phyloP scores from a whole-genome alignment of 2,329 filamentous ascomycete species.

The Fusarium sp. region DNA sequence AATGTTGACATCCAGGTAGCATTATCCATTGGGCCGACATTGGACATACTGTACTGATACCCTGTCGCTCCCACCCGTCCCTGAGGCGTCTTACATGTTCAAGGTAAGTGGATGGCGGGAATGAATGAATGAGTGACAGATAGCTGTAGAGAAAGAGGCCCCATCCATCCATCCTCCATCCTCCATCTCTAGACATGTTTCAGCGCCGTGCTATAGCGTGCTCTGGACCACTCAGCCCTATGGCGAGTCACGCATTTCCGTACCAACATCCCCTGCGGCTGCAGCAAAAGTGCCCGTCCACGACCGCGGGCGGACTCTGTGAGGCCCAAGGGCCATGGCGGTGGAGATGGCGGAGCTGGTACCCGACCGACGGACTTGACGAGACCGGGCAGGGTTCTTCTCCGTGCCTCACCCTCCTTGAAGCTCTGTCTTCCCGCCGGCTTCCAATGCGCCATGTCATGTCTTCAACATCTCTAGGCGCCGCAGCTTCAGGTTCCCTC shows the following conservation, averaged over 20 bases:
- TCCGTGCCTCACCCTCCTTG: neutral
- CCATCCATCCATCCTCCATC: neutral
- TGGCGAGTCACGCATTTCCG: conserved; percentile 2
- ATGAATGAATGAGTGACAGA: neutral
- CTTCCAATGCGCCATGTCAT: neutral
- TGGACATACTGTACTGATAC: neutral
- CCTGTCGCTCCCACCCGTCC: neutral
- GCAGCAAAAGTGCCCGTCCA: conserved; percentile 5
- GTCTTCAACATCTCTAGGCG: neutral
- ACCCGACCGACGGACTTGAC: neutral
- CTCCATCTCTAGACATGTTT: neutral
- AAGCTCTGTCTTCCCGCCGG: neutral
- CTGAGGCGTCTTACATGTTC: neutral
- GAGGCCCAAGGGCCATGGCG: neutral
- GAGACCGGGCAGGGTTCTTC: neutral
- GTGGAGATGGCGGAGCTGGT: neutral
- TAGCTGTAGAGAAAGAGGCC: neutral
- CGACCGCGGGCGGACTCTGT: neutral
- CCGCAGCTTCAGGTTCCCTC: neutral
- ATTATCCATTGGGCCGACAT: neutral
- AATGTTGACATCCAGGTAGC: neutral
- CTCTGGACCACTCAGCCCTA: conserved; percentile 12
- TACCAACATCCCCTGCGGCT: neutral
- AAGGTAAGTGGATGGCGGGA: neutral
- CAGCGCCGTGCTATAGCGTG: neutral